Base-by-base conservation (phyloP, 257 asterid species). In the Salvia hispanica region DNA sequence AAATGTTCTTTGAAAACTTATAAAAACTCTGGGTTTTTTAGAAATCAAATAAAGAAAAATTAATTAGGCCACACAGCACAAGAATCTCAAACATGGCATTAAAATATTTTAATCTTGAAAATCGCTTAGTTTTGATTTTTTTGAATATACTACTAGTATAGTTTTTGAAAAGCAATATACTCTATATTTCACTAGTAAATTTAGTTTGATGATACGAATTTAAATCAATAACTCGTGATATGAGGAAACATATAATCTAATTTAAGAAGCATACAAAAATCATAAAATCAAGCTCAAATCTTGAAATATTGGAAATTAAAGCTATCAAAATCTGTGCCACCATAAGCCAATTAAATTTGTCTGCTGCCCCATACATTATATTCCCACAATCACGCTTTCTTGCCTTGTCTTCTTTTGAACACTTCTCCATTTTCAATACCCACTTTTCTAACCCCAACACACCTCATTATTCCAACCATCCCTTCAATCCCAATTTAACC, bases 361-460 rank as follows among this genome's bases (percentile, higher is more conserved):
- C 78, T 53, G 72, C 73, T 53, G 43, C 50, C 72, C 79, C 81
- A 74, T 84, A 78, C 59, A 66, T 31, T 58, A 25, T 25, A 75
- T 85, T 80, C 78, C 88, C 78, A 28, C 39, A 76, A 71, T 74
- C 71, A 73, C 82, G 66, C 71, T 16, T 56, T 52, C 57, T 72
- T 87, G 89, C 81, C 83, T 81, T 74, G 87, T 81, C 89, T 65
- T 64, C 54, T 74, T 78, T 40, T 1, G 46, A 67, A 81, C 89
- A 79, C 21, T 28, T 61, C 69, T 70, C 83, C 84, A 36, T 52
- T 53, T 74, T 64, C 69, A 43, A 51, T 70, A 77, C 69, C 69
- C 69, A 25, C 67, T 80, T 78, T 62, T 75, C 70, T 75, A 77
- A 65, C 71, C 82, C 21, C 62, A 58, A 9, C 21, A 48, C 80